These are phyloP conservation scores for Silene vulgaris DNA, from an alignment of 179 eudicot species.

Conservation along the genomic window DNA sequence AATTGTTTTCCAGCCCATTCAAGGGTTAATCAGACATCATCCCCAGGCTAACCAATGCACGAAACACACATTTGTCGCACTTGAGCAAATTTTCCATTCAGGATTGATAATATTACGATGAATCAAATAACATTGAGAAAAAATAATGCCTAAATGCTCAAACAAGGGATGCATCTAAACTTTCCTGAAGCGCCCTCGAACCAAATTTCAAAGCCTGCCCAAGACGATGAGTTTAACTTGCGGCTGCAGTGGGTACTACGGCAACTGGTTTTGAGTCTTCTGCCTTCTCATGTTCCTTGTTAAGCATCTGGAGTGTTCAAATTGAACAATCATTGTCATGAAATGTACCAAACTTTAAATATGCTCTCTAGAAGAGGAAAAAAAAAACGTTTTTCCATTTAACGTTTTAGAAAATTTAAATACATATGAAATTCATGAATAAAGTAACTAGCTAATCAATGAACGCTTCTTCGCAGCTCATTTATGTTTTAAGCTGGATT, in stretches of 20 bases:
- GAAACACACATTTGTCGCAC: conserved; percentile 2
- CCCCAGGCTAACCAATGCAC: neutral
- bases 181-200: conserved; percentile 11
- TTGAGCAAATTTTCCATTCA: conserved; percentile 12
- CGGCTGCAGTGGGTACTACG: conserved; percentile 44
- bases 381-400: neutral
- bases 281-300: conserved; percentile 91
- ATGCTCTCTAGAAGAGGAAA: neutral
- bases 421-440: neutral
- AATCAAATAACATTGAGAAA: too few species aligned
- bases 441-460: too few species aligned
- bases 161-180: conserved; percentile 17
- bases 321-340: neutral
- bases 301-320: conserved; percentile 61
- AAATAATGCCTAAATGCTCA: conserved; percentile 17
- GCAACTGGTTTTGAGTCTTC: conserved; percentile 76
- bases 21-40: neutral
- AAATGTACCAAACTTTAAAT: neutral
- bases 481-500: neutral
- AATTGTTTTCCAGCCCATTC: neutral
- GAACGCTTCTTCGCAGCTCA: neutral
- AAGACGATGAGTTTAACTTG: conserved; percentile 36
- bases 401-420: too few species aligned
- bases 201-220: neutral
- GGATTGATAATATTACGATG: neutral